These are phyloP conservation scores for Rhynchosporium agropyri DNA, from an alignment of 2,329 filamentous ascomycete species.

Conservation along the genomic window DNA sequence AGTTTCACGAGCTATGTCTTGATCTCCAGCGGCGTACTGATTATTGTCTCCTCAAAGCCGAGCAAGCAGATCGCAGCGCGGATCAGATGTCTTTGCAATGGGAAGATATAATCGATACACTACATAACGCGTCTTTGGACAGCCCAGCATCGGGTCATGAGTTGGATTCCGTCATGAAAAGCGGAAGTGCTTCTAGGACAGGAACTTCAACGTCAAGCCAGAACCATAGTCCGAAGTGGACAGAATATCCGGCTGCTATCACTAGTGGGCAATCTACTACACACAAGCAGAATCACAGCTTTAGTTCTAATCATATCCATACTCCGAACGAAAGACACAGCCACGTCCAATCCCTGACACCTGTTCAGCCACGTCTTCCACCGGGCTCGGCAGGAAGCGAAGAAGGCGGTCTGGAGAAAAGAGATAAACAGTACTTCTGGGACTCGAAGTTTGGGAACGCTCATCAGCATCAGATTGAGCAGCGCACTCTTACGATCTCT, in stretches of 20 bases:
- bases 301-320: neutral
- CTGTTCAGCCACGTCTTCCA: constrained; percentile 6
- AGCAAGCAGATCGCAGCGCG: constrained; percentile 31
- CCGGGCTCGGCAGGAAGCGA: constrained; percentile 38
- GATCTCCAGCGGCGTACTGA: constrained; percentile 40
- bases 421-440: constrained; percentile 42
- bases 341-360: neutral
- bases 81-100: constrained; percentile 37
- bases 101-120: constrained; percentile 38
- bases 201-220: constrained; percentile 13
- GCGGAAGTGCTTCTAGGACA: constrained; percentile 4
- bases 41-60: constrained; percentile 41
- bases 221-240: constrained; percentile 31
- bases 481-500: neutral
- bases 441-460: constrained; percentile 40
- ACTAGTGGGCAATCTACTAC: constrained; percentile 11
- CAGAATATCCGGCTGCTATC: constrained; percentile 24
- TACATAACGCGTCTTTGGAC: constrained; percentile 31
- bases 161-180: constrained; percentile 9
- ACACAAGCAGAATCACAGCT: neutral
- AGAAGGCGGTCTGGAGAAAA: constrained; percentile 28
- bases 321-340: neutral
- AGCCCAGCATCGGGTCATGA: neutral
- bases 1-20: constrained; percentile 41
- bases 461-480: neutral